Percentiles rank a stretch among this genome's conserved stretches.
These are phyloP conservation scores for Mortierella sp. DNA, from an alignment of 371 early-diverging fungal genomes.

Conservation along the genomic window DNA sequence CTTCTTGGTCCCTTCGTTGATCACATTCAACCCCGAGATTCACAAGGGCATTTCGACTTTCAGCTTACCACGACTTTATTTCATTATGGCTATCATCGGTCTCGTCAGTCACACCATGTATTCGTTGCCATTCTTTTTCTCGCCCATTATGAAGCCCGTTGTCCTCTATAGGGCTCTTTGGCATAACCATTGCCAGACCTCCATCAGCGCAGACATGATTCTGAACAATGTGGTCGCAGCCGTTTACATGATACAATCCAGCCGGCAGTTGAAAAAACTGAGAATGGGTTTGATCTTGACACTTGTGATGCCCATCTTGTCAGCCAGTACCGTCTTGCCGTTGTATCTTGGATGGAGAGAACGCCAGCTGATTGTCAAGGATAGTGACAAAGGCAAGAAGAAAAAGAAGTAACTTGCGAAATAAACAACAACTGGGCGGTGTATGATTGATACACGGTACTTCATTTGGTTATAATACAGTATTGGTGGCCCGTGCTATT, in stretches of 20 bases:
- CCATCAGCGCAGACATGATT: conserved; percentile 51
- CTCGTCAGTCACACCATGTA: conserved; percentile 38
- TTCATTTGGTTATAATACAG: too few species aligned
- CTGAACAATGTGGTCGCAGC: conserved; percentile 50
- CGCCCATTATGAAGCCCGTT: conserved; percentile 37
- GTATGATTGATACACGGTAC: too few species aligned
- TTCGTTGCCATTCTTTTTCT: conserved; percentile 33
- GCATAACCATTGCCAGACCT: conserved; percentile 53
- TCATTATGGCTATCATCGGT: conserved; percentile 32
- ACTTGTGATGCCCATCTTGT: conserved; percentile 54
- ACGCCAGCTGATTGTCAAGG: conserved; percentile 19
- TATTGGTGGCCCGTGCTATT: too few species aligned
- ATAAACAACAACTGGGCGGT: too few species aligned
- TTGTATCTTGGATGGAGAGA: conserved; percentile 60
- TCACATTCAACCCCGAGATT: conserved; percentile 37
- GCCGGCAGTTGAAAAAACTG: conserved; percentile 21
- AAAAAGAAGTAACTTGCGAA: conserved; percentile 3
- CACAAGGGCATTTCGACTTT: conserved; percentile 31
- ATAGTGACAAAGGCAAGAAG: conserved; percentile 23
- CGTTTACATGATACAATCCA: conserved; percentile 42
- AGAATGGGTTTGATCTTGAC: conserved; percentile 28
- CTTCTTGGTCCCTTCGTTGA: conserved; percentile 36
- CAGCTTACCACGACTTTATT: conserved; percentile 34
- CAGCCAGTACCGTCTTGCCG: conserved; percentile 63
- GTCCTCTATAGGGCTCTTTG: conserved; percentile 38